These are phyloP conservation scores for Allantophomopsis cytisporea DNA, from an alignment of 2,329 filamentous ascomycete species.

Conservation along the genomic window DNA sequence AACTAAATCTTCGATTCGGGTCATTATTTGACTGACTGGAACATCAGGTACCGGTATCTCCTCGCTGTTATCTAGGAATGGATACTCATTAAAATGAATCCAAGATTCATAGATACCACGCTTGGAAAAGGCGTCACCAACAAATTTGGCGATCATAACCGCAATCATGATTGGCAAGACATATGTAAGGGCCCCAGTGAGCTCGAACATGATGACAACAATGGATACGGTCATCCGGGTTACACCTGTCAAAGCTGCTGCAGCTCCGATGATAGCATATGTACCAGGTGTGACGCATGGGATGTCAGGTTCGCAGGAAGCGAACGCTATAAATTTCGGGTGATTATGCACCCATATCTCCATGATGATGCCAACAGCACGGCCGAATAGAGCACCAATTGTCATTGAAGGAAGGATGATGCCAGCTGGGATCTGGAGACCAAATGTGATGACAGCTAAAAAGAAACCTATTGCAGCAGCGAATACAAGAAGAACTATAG, in stretches of 20 bases:
- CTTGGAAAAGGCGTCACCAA: constrained; percentile 86
- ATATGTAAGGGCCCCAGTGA: constrained; percentile 90
- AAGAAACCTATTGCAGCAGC: constrained; percentile 76
- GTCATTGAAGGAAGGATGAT: constrained; percentile 95
- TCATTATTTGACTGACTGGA: constrained; percentile 82
- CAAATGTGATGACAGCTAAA: constrained; percentile 80
- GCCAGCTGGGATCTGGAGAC: constrained; percentile 84
- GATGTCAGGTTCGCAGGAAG: constrained; percentile 70
- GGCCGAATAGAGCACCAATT: constrained; percentile 81
- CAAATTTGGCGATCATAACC: constrained; percentile 97
- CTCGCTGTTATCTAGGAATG: constrained; percentile 86
- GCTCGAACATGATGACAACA: constrained; percentile 98
- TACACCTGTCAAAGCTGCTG: constrained; percentile 84
- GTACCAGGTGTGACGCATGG: constrained; percentile 87
- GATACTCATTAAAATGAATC: constrained; percentile 94
- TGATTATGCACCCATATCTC: constrained; percentile 76
- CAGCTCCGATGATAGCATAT: constrained; percentile 92
- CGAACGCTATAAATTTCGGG: constrained; percentile 65
- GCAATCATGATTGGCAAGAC: constrained; percentile 98
- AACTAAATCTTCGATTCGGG: constrained; percentile 76
- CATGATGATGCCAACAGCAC: constrained; percentile 78
- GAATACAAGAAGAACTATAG: constrained; percentile 70
- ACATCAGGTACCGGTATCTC: constrained; percentile 69
- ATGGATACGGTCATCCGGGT: constrained; percentile 97
- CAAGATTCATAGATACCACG: constrained; percentile 94